phyloP scores from a whole-genome alignment of 352 stramenopile genomes.

The Thraustochytrium sp. region DNA sequence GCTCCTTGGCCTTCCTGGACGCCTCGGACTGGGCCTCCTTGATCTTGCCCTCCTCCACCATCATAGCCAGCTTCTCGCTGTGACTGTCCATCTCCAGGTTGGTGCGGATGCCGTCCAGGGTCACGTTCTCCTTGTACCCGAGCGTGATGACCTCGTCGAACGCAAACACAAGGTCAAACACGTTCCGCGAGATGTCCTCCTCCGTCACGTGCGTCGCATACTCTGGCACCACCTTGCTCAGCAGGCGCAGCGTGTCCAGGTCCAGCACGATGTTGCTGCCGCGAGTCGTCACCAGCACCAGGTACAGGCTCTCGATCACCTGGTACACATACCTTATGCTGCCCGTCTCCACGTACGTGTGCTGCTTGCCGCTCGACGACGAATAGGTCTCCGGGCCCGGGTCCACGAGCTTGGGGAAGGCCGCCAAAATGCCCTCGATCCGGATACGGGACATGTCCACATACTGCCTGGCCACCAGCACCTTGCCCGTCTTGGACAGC shows the following conservation, averaged over 20 bases:
- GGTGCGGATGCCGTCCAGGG: slow-evolving; percentile 72
- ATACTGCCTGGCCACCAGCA: slow-evolving; percentile 93
- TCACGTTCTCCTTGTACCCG: slow-evolving; percentile 61
- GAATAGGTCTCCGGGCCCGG: slow-evolving; percentile 59
- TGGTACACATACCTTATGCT: slow-evolving; percentile 98
- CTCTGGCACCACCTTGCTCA: slow-evolving; percentile 94
- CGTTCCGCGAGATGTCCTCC: slow-evolving; percentile 86
- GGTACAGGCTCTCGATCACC: slow-evolving; percentile 93
- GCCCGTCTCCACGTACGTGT: slow-evolving; percentile 99
- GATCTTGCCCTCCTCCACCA: slow-evolving; percentile 93
- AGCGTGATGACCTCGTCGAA: slow-evolving; percentile 98
- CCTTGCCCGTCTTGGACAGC: slow-evolving; percentile 82
- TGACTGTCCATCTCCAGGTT: slow-evolving; percentile 99
- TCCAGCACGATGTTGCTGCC: slow-evolving; percentile 99
- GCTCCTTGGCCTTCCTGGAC: slow-evolving; percentile 73
- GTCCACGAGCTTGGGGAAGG: slow-evolving; percentile 96
- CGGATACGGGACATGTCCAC: slow-evolving; percentile 97
- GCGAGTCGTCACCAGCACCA: slow-evolving; percentile 98
- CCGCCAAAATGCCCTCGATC: slow-evolving; percentile 94
- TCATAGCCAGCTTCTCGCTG: slow-evolving; percentile 96
- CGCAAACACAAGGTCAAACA: slow-evolving; percentile 97
- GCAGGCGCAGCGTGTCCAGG: slow-evolving; percentile 91
- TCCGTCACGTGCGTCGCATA: slow-evolving; percentile 86
- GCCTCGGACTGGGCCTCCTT: slow-evolving; percentile 77
- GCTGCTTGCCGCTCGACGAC: slow-evolving; percentile 64